Base-by-base conservation (phyloP, 2,329 filamentous ascomycete genomes). In the Sphaceloma murrayae region DNA sequence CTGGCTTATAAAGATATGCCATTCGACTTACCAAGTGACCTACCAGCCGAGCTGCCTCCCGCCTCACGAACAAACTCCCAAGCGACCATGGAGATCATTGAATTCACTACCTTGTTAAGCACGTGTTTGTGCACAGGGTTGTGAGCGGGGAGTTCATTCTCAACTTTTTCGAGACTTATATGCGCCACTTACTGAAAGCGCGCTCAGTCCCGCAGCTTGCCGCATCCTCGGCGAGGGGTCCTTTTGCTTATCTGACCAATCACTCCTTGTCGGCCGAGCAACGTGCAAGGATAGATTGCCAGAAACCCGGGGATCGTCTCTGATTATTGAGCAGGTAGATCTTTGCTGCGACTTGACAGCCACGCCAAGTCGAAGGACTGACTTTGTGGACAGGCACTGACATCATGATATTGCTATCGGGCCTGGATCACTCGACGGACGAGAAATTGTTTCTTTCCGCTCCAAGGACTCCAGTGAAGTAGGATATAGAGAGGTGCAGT, bases 171-270 rank as follows among this genome's bases (percentile, higher is more conserved):
- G 18, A 39, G 34, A 39, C 19, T 19, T 39, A 16, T 19, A 13
- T 16, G 19, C 24, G 34, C 34, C 34, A 39, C 34, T 39, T 24
- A 39, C 34, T 26, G 34, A 39, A 39, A 24, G 34, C 33, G 33
- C 22, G 8, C 33, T 21, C 33, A n/a, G 19, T 34, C 22, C 36
- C 36, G 36, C 22, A 13, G n/a, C 14, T 40, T 27, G 8, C 36
- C 36, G 36, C 22, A 40, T 27, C 22, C 34, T 39, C 34, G 34
- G 34, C 34, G 34, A 26, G 21, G 21, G 18, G n/a, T 21, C 21
- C 24, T n/a, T 10, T 13, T 8, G 24, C 22, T 40, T 29, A 40
- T 40, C 22, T 17, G 14, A 6, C 36, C 36, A 40, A 40, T 40
- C 36, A 29, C 29, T 13, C 21, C 13, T 17, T 9, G 36, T 18